Conservation (phyloP, 169 alveolate species). For the Blepharisma undulans region DNA sequence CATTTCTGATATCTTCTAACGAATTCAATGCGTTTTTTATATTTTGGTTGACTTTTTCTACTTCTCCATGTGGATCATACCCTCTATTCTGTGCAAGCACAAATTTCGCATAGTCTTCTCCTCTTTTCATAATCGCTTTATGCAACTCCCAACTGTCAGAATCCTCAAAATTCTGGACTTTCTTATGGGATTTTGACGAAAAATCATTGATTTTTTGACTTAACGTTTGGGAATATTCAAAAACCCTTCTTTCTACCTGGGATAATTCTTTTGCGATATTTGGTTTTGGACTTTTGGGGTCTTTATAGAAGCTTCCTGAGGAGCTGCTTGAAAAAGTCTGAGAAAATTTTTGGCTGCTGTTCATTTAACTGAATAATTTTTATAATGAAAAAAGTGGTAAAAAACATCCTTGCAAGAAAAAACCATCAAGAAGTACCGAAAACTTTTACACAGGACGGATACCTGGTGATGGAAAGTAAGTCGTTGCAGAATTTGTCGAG, state of each 20-base stretch:
- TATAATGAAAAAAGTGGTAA: not conserved
- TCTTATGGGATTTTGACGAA: not conserved
- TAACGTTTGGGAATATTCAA: not conserved
- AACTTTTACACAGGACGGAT: not conserved
- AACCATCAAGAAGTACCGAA: not conserved
- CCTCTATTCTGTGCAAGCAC: not conserved
- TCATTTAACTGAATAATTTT: not conserved
- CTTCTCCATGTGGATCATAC: not conserved
- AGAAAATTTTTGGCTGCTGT: not conserved
- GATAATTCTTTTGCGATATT: not conserved
- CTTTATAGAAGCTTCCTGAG: not conserved
- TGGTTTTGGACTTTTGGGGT: not conserved
- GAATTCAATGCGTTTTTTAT: not conserved
- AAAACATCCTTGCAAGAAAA: not conserved
- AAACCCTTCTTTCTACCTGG: not conserved
- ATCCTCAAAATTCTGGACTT: not conserved
- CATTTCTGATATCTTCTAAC: not conserved
- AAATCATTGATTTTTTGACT: not conserved
- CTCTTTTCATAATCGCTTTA: not conserved
- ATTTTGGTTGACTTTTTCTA: not conserved
- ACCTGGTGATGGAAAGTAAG: not conserved
- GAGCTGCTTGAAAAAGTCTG: not conserved
- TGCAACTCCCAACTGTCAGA: conserved; percentile 2
- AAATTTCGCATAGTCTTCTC: conserved; percentile 2
- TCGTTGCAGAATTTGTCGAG: not conserved